These are phyloP conservation scores for Cardamine chenopodiifolia DNA, from an alignment of 345 rosid species.

Conservation along the genomic window DNA sequence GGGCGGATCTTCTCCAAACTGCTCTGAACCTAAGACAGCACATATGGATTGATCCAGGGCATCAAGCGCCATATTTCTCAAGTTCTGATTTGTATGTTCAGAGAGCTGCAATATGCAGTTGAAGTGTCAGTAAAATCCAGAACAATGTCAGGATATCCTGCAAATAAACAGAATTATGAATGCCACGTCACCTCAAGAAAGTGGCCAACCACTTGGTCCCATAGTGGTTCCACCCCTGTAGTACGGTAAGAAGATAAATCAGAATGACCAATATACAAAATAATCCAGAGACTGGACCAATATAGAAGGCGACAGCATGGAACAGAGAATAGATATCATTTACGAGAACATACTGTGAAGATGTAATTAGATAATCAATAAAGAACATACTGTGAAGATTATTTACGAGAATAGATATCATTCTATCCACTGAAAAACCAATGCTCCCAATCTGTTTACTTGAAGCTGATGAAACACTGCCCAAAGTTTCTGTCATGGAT, in stretches of 20 bases:
- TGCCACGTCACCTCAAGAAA: constrained; percentile 73
- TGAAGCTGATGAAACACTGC: constrained; percentile 69
- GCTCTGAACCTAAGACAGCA: constrained; percentile 89
- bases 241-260: constrained; percentile 12
- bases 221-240: constrained; percentile 86
- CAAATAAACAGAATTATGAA: constrained; percentile 32
- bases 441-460: constrained; percentile 80
- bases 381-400: constrained; percentile 88
- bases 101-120: constrained; percentile 75
- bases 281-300: constrained; percentile 6
- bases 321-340: not conserved
- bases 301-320: constrained; percentile 12
- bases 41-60: constrained; percentile 92
- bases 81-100: constrained; percentile 72
- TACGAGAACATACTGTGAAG: constrained; percentile 6
- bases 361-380: constrained; percentile 7
- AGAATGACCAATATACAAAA: constrained; percentile 23
- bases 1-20: constrained; percentile 61
- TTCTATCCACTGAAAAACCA: constrained; percentile 88
- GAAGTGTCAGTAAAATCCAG: constrained; percentile 43
- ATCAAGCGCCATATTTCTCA: constrained; percentile 88
- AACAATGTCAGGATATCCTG: constrained; percentile 27
- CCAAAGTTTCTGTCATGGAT: constrained; percentile 73
- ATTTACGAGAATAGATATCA: constrained; percentile 87
- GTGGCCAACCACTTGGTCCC: constrained; percentile 95